Evolutionary conservation across 2,329 filamentous ascomycete genomes (phyloP).

Genomic region (Bipolaris oryzae): DNA sequence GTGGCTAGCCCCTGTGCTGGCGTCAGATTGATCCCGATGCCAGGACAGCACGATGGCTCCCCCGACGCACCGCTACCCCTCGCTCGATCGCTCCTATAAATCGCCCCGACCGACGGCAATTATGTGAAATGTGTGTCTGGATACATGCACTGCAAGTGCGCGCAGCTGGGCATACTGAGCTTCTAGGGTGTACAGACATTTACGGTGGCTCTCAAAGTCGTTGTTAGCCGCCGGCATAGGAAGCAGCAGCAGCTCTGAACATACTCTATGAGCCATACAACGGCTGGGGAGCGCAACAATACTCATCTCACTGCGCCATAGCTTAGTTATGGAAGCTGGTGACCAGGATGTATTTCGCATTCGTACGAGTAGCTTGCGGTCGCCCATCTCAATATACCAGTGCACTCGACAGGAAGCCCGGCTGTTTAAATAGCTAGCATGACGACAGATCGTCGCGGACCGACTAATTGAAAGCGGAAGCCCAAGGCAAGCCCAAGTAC

Average conservation of each 20-base stretch:
- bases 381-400: background rate
- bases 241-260: slow-evolving; percentile 2
- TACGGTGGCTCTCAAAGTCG: background rate
- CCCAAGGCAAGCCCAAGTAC: background rate
- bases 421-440: background rate
- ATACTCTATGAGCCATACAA: background rate
- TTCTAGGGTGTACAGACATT: background rate
- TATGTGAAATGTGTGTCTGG: background rate
- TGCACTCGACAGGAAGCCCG: background rate
- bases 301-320: background rate
- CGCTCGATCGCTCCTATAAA: slow-evolving; percentile 19
- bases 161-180: background rate
- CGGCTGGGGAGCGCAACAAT: background rate
- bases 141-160: background rate
- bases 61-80: slow-evolving; percentile 25
- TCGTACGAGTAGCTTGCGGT: background rate
- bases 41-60: slow-evolving; percentile 10
- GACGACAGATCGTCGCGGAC: background rate
- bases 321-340: background rate
- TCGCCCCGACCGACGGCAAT: slow-evolving; percentile 9
- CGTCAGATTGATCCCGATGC: background rate
- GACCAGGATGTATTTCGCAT: background rate
- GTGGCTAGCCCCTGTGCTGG: background rate
- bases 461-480: background rate
- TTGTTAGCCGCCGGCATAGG: background rate